Percentiles rank a stretch among this genome's conserved stretches.
These are phyloP conservation scores for Cardiospermum halicacabum DNA, from an alignment of 345 rosid species.

Conservation along the genomic window DNA sequence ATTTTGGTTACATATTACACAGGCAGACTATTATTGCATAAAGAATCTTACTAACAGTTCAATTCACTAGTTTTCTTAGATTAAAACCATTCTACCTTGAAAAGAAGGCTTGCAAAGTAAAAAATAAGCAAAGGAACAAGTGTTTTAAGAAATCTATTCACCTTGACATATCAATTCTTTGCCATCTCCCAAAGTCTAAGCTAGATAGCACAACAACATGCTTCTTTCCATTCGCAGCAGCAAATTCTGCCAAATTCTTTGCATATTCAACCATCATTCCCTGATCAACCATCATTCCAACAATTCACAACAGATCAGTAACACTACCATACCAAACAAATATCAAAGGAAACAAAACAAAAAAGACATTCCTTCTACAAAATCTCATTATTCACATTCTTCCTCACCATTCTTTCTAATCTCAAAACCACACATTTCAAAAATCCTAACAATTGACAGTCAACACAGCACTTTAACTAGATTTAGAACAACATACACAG, in stretches of 20 bases:
- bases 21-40: no score
- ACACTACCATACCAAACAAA: neutral
- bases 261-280: slow-evolving; percentile 83
- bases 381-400: no score
- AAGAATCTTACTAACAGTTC: neutral
- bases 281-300: slow-evolving; percentile 31
- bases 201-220: slow-evolving; percentile 67
- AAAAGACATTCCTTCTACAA: no score
- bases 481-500: neutral
- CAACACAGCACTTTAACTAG: no score
- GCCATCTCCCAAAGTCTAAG: slow-evolving; percentile 88
- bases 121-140: neutral
- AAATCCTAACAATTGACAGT: neutral
- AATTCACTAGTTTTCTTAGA: neutral
- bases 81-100: neutral
- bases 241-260: slow-evolving; percentile 72
- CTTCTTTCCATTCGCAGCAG: slow-evolving; percentile 69
- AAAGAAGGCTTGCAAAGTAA: neutral
- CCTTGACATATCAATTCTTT: slow-evolving; percentile 79
- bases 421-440: neutral
- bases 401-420: neutral
- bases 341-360: neutral
- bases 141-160: slow-evolving; percentile 19
- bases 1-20: no score
- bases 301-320: neutral